Evolutionary conservation across 139 green algal genomes (phyloP).

Genomic region (Edaphochlamys debaryana): DNA sequence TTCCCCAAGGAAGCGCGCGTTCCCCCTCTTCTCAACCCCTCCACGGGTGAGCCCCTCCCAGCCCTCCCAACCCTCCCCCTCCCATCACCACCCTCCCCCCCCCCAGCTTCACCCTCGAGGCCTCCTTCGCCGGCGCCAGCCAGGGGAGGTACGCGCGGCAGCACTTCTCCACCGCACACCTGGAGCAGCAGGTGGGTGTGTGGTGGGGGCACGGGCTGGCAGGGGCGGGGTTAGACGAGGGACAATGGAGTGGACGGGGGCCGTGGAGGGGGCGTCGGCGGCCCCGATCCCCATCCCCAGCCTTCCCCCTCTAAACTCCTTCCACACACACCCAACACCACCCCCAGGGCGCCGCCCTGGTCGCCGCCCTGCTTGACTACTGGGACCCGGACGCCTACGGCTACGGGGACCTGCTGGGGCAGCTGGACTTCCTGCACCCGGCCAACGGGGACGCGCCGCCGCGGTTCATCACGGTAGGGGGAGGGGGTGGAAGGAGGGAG

Average conservation of each 20-base stretch:
- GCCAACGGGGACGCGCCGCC: conserved; percentile 39
- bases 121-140: conserved; percentile 71
- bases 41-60: no score
- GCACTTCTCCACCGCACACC: conserved; percentile 65
- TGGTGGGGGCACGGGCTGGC: background rate
- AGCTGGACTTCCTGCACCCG: conserved; percentile 56
- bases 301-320: no score
- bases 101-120: conserved; percentile 76
- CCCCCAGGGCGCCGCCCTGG: conserved; percentile 58
- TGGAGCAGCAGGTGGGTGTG: conserved; percentile 42
- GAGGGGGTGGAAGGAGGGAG: background rate
- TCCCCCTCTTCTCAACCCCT: no score
- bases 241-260: no score
- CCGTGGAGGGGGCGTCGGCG: no score
- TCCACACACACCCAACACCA: no score
- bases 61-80: no score
- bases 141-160: conserved; percentile 48
- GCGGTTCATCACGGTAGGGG: conserved; percentile 23
- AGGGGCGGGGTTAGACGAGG: background rate
- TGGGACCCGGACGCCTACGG: conserved; percentile 55
- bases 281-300: no score
- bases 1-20: no score
- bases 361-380: conserved; percentile 61
- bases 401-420: conserved; percentile 38
- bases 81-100: no score